These are phyloP conservation scores for Albophoma yamanashiensis DNA, from an alignment of 2,329 filamentous ascomycete species.

Conservation along the genomic window DNA sequence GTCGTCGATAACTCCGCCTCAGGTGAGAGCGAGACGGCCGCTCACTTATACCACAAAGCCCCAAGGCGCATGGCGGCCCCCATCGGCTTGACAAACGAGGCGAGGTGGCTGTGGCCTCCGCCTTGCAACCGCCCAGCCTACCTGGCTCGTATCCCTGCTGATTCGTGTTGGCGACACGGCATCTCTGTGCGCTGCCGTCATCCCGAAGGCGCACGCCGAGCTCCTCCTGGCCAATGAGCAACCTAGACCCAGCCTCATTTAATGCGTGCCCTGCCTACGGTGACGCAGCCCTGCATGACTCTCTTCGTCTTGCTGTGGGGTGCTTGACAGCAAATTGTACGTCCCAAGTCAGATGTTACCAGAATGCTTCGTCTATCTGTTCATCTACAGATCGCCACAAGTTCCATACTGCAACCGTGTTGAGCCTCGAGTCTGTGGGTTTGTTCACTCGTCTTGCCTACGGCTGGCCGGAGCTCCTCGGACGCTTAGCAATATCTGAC, in stretches of 20 bases:
- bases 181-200: neutral
- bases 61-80: neutral
- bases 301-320: neutral
- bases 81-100: neutral
- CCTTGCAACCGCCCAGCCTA: neutral
- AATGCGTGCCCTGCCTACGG: too few species aligned
- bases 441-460: too few species aligned
- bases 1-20: neutral
- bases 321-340: neutral
- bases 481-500: neutral
- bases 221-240: neutral
- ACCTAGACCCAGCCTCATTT: neutral
- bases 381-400: too few species aligned
- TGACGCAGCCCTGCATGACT: neutral
- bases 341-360: too few species aligned
- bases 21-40: neutral
- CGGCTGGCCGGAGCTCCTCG: too few species aligned
- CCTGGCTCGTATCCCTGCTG: neutral
- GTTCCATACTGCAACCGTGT: too few species aligned
- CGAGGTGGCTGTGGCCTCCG: neutral
- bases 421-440: too few species aligned
- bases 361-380: too few species aligned
- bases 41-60: neutral
- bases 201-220: neutral
- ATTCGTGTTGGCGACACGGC: neutral